Conservation (phyloP, 75 land plant genomes). For the Selaginella moellendorffii region DNA sequence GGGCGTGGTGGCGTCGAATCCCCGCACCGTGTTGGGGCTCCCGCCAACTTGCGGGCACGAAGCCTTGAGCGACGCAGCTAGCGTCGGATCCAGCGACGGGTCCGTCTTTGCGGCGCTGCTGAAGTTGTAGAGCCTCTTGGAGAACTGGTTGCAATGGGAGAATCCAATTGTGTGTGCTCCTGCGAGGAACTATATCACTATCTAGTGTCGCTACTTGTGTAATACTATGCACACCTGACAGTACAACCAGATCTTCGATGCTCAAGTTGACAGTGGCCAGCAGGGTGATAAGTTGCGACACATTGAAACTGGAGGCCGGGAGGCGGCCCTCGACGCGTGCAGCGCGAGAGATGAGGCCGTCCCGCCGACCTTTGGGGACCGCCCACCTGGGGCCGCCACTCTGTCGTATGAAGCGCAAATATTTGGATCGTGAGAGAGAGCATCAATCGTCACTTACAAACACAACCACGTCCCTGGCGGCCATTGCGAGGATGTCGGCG, state of each 20-base stretch:
- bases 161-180: constrained; percentile 43
- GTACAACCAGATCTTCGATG: not conserved
- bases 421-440: not conserved
- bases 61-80: constrained; percentile 22
- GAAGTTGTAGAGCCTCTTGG: constrained; percentile 40
- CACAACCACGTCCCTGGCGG: not conserved
- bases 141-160: constrained; percentile 31
- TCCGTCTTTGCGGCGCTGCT: constrained; percentile 20
- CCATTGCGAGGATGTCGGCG: constrained; percentile 8
- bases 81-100: constrained; percentile 32
- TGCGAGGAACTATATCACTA: not conserved
- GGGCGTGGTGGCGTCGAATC: constrained; percentile 30
- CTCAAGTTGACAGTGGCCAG: not conserved
- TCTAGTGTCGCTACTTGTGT: not conserved
- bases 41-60: constrained; percentile 38
- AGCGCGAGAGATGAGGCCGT: not conserved
- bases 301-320: not conserved
- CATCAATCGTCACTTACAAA: constrained; percentile 1
- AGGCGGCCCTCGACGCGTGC: not conserved
- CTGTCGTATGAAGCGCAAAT: not conserved
- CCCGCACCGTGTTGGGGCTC: constrained; percentile 21
- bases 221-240: not conserved
- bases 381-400: constrained; percentile 5
- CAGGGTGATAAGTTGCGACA: not conserved
- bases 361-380: constrained; percentile 1